Evolutionary conservation across 1,284 basidiomycete species (phyloP), one percentile per base, ranked within the genome.

Genomic region (Malassezia brasiliensis): DNA sequence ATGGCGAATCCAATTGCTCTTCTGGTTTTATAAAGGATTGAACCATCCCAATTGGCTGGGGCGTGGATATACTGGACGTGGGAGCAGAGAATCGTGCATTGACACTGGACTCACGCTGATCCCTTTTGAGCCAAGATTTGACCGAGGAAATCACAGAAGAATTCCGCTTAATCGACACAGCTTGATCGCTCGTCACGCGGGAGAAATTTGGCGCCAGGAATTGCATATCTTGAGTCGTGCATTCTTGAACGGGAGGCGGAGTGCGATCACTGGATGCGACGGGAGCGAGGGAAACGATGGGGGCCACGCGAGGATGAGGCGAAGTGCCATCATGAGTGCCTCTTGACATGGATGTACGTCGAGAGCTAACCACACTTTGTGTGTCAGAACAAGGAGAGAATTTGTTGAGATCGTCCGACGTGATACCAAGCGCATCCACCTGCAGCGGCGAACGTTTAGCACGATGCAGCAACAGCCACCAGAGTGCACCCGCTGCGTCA

Each of bases 391-490:
- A 14, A 17, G 40, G 20, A 15, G 40, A 42, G 20, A 30, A 5
- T 11, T 19, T 15, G 6, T 7, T 14, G 2, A 17, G 15, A n/a
- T 42, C 22, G 30, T 42, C 22, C 12, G 14, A 17, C 14, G n/a
- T 7, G 15, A 22, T 30, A 1, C 30, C 22, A 12, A 25, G 40
- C 2, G 22, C 15, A 10, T 14, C 25, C 12, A 19, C 14, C 20
- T 22, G 40, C 6, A 10, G 11, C 14, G 12, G 30, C 12, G 40
- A 42, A 10, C 8, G 7, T 28, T 45, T 28, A 1, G 32, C 42
- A 17, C 40, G 39, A 64, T 84, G 82, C 68, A 86, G 84, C 47
- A 98, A 77, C 80, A 96, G 87, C 94, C 94, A 98, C 93, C 93
- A 98, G 11, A 89, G 78, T 1, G 91, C 89, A 10, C 90, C 87